Base-by-base conservation (phyloP, 2,329 filamentous ascomycete genomes). In the Trichophyton schoenleinii region DNA sequence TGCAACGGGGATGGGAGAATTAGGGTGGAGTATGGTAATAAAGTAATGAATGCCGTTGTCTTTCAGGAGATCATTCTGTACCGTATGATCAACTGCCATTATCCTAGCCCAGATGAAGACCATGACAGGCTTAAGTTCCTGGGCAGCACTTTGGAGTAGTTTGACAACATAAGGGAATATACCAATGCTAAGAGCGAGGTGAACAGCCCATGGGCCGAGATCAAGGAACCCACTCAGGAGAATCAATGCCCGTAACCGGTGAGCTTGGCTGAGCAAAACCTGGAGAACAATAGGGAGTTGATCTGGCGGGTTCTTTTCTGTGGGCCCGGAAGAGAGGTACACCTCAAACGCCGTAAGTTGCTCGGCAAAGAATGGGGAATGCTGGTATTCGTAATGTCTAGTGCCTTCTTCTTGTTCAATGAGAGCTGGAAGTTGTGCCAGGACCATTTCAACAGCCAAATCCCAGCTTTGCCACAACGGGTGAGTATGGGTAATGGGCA, bases 91-190 rank as follows among this genome's bases (percentile, higher is more conserved):
- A 4, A 99, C 94, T 6, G 94, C 94, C 65, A 99, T 83, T 49
- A 99, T 90, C 57, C 94, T 84, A 4, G 94, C 91, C 94, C 94
- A 99, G 65, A 99, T 99, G 73, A 97, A 99, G 3, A 99, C 91
- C 94, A 99, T 97, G 63, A 97, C 91, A 0, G 94, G 92, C 70
- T 97, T 97, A 64, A 99, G 77, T 73, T 99, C 94, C 55, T 90
- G 83, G 0, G 94, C 94, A 55, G 95, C 92, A 3, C 94, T 97
- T 72, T 99, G 94, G 18, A 99, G 79, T 28, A 99, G 80, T 75
- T 99, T 99, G 38, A 99, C 78, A n/a, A 99, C 94, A 70, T 99
- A 99, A 0, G 94, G 94, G 73, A 99, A 99, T 64, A 99, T 99
- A 25, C 94, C 94, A 64, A 99, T 99, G 73, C 91, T 96, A 15